Evolutionary conservation across 768 basidiomycete species (phyloP), one percentile per base, ranked within the genome.

Genomic region (Xanthoconium purpureum): DNA sequence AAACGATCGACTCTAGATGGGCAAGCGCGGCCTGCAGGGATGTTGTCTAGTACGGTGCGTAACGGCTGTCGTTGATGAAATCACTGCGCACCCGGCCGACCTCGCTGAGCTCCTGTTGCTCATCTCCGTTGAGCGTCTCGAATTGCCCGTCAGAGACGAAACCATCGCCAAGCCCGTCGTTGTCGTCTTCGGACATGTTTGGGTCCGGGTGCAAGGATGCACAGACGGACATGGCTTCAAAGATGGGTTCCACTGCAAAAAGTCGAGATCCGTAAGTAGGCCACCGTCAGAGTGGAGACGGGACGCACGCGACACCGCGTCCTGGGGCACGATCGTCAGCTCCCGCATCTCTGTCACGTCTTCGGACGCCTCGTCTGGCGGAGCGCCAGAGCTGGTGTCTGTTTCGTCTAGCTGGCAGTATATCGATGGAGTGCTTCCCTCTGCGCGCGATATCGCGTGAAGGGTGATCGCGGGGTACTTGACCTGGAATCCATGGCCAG

Each of bases 61-160:
- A 94, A 73, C 92, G 88, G 69, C 74, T 80, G 78, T 86, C 73
- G 77, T 85, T 85, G 74, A 80, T 66, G 72, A 89, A 89, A 89
- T 89, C 82, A 72, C 86, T 90, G 88, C 93, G 89, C 87, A 93
- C 91, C 88, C 89, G 85, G 77, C 93, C 93, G 62, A 88, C 89
- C 76, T 88, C 86, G 71, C 85, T 89, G 61, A 94, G 81, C 73
- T 94, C 89, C 64, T 91, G 77, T 20, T 75, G 80, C 53, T 79
- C 84, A 46, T 80, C 78, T 4, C 75, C 74, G 5, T 77, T 78
- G 68, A 91, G 87, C 1, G 77, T 75, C 57, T 78, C 75, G 55
- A 80, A 78, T 12, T 50, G 61, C 33, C 75, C 74, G 8, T 77
- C 63, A 63, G 87, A 80, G 57, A 85, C 71, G 63, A 87, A 81